Evolutionary conservation across 2,329 filamentous ascomycete genomes (phyloP), one percentile per base, ranked within the genome.

Genomic region (Metarhizium rileyi): DNA sequence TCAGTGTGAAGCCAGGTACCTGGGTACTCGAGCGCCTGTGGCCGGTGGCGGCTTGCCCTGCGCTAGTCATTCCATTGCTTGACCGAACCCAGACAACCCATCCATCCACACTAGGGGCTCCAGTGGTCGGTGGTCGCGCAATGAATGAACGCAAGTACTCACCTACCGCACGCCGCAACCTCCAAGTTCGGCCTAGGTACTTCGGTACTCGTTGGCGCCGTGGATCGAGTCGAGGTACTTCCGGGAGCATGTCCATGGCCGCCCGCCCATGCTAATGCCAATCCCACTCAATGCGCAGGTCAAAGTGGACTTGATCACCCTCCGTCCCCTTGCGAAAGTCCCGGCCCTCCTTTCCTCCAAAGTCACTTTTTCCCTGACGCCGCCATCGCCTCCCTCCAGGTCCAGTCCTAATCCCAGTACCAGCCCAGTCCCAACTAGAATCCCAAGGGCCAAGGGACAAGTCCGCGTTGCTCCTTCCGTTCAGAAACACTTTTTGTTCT

Each of bases 281-380:
- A 20, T 38, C 35, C 35, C 35, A 38, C 35, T 38, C 35, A 18
- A 18, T 38, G n/a, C 18, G 18, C 35, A 38, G 20, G 35, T 25
- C 10, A 20, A 23, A 8, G 38, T 42, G 41, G 51, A 50, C 48
- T 48, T 52, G 48, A 50, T 46, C 51, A 44, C 35, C 45, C 48
- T 44, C 38, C 6, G 44, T 35, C 45, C 51, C 50, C 40, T 48
- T 47, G 49, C 48, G 26, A 50, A 44, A 50, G 44, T 44, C 45
- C 48, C 51, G 27, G 47, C 41, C 51, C 51, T 52, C 50, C 51
- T 48, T 50, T 52, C 43, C 20, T 16, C 35, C 28, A 35, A 36
- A 42, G 38, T 42, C 38, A 42, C 38, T 42, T 22, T 36, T 42
- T 42, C 18, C 43, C 22, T 46, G 45, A 47, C 36, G 45, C 44